These are phyloP conservation scores for Serendipita sp. DNA, from an alignment of 768 basidiomycete genomes.

Conservation along the genomic window DNA sequence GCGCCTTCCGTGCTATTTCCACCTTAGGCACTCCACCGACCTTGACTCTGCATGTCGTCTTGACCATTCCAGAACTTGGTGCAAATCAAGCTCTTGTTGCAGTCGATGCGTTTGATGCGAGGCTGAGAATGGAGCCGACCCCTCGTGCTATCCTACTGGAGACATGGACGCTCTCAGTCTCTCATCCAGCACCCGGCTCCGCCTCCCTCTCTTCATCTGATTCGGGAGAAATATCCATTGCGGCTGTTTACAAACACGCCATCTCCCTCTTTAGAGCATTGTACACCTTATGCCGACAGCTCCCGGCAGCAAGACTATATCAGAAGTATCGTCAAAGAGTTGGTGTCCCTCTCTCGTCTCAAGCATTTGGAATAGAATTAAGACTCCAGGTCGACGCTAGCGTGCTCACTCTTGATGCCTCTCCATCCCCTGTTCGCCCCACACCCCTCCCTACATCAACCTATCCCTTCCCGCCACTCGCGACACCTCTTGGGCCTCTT, in stretches of 20 bases:
- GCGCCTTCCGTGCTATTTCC: constrained; percentile 46
- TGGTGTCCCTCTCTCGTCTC: background rate
- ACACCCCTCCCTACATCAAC: constrained; percentile 32
- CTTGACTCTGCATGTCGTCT: constrained; percentile 52
- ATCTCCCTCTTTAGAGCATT: constrained; percentile 68
- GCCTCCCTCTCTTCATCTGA: constrained; percentile 14
- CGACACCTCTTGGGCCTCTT: constrained; percentile 52
- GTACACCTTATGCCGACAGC: constrained; percentile 52
- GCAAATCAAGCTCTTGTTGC: constrained; percentile 61
- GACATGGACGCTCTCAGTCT: constrained; percentile 43
- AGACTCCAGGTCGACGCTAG: background rate
- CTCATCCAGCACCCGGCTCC: constrained; percentile 9
- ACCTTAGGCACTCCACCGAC: constrained; percentile 25
- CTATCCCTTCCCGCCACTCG: constrained; percentile 48
- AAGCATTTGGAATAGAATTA: background rate
- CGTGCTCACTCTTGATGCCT: constrained; percentile 5
- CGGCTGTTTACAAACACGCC: constrained; percentile 72
- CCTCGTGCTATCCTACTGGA: constrained; percentile 59
- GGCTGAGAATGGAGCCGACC: constrained; percentile 50
- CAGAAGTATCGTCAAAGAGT: constrained; percentile 36
- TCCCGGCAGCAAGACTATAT: constrained; percentile 62
- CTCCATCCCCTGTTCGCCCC: constrained; percentile 19
- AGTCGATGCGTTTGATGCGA: constrained; percentile 33
- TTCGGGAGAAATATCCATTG: constrained; percentile 36
- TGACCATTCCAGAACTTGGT: constrained; percentile 50